Evolutionary conservation across 2,329 filamentous ascomycete species (phyloP).

Genomic region (Ophiostoma tasmaniense): DNA sequence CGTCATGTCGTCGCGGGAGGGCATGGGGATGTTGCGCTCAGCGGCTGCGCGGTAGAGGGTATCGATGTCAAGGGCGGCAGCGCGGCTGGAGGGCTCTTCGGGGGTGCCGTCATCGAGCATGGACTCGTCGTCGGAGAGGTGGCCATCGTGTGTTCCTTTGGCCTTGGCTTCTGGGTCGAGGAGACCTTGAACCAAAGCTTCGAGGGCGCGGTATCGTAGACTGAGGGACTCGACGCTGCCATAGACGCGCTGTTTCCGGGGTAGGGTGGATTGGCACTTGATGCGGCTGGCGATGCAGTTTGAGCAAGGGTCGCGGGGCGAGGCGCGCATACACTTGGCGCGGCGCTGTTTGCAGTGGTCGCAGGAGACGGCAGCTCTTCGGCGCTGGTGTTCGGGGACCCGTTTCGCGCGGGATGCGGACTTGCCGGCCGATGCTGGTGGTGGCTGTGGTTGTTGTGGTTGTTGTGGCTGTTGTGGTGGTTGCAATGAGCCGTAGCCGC

Average conservation of each 20-base stretch:
- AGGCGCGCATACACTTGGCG: constrained; percentile 35
- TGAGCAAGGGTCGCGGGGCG: constrained; percentile 31
- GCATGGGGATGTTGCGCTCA: constrained; percentile 19
- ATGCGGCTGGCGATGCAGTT: constrained; percentile 35
- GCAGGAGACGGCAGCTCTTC: constrained; percentile 37
- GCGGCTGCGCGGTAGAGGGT: constrained; percentile 18
- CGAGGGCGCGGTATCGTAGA: constrained; percentile 33
- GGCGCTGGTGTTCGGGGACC: constrained; percentile 36
- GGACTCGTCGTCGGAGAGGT: not conserved
- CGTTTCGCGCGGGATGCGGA: constrained; percentile 20
- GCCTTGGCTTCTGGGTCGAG: constrained; percentile 30
- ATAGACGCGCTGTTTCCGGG: constrained; percentile 37
- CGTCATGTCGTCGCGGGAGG: constrained; percentile 19
- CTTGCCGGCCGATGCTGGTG: not conserved
- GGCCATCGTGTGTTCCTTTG: not conserved
- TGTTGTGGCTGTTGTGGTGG: not conserved
- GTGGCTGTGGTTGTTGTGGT: not conserved
- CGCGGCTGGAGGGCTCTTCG: not conserved
- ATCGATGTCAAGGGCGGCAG: constrained; percentile 17
- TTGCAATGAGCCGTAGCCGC: not conserved
- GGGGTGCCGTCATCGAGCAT: not conserved
- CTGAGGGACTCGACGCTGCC: constrained; percentile 35
- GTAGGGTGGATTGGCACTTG: constrained; percentile 35
- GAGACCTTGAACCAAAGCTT: constrained; percentile 36
- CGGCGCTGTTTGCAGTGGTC: constrained; percentile 40